phyloP scores from a whole-genome alignment of 78 protist genomes.

The Bigelowiella natans region DNA sequence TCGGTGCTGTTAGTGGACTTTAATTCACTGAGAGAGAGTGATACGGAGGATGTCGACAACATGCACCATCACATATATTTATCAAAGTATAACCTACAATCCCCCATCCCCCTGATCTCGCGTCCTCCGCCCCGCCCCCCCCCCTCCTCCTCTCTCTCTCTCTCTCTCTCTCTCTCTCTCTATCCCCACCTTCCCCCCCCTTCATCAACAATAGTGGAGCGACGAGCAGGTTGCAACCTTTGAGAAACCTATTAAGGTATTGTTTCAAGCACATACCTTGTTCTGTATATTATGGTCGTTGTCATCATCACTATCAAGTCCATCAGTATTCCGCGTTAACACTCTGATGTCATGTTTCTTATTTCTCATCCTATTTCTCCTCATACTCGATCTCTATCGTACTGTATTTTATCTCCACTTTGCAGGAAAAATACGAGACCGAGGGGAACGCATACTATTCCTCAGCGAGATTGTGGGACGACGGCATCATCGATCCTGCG shows the following conservation, averaged over 20 bases:
- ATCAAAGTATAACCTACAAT: not conserved
- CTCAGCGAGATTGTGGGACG: constrained; percentile 85
- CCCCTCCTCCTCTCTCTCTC: not conserved
- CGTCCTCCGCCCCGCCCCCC: not conserved
- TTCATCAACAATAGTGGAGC: not conserved
- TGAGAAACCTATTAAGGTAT: not conserved
- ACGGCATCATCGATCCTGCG: constrained; percentile 84
- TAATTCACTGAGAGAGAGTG: too few relatives aligned
- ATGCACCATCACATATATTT: not conserved
- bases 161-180: not conserved
- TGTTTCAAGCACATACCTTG: not conserved
- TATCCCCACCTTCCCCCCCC: not conserved
- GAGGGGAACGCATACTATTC: constrained; percentile 75
- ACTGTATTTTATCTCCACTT: constrained; percentile 6
- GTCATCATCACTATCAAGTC: not conserved
- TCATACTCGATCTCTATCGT: not conserved
- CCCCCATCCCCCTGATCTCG: not conserved
- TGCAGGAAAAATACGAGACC: constrained; percentile 57
- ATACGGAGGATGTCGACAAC: too few relatives aligned
- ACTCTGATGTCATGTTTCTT: not conserved
- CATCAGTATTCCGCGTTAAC: not conserved
- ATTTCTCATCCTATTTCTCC: not conserved
- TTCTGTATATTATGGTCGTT: not conserved
- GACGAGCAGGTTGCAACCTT: not conserved
- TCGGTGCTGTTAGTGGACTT: too few relatives aligned